phyloP scores from a whole-genome alignment of 306 rosid genomes.

The Prunus persica region Prunus_persica_NCBIv2 NC_034015.1:16315501-16316000 shows the following conservation, averaged over 20 bases:
- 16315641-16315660: conserved; percentile 56
- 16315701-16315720: conserved; percentile 95
- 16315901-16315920: conserved; percentile 45
- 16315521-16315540: too few species aligned
- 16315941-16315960: conserved; percentile 54
- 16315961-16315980: conserved; percentile 58
- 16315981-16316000: conserved; percentile 52
- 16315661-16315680: conserved; percentile 95
- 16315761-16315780: conserved; percentile 57
- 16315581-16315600: not conserved
- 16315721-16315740: conserved; percentile 81
- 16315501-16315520: too few species aligned
- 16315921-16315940: conserved; percentile 63
- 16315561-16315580: not conserved
- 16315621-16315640: not conserved
- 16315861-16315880: too few species aligned
- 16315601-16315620: not conserved
- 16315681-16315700: conserved; percentile 85
- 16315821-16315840: not conserved
- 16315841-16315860: too few species aligned
- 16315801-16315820: conserved; percentile 26
- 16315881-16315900: not conserved
- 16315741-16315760: conserved; percentile 75
- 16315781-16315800: conserved; percentile 96
- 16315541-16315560: too few species aligned